Base-by-base conservation (phyloP, 257 asterid genomes). In the Buddleja alternifolia region DNA sequence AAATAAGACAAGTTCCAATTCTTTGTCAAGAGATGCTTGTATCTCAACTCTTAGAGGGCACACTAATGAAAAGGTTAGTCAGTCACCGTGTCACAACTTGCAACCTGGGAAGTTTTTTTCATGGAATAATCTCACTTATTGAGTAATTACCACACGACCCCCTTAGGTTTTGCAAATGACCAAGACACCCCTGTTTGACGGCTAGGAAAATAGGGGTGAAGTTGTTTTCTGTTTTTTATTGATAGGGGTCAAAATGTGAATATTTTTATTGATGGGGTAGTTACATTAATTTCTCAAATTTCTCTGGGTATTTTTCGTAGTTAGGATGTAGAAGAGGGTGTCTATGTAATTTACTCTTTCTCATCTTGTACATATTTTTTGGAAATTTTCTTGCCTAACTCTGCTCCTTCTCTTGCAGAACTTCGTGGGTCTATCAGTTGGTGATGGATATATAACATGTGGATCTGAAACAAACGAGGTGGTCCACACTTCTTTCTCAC, bases 391-490 rank as follows among this genome's bases (percentile, higher is more conserved):
- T 60, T 39, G 34, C 67, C 54, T 69, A 73, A 84, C 72, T 58
- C 52, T 75, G 34, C 69, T 75, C 67, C 58, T 63, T 24, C 68
- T 80, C 71, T 61, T 69, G 81, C 96, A 90, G 99, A 93, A 93
- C 75, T 93, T 93, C 83, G 96, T 93, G 75, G 99, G 99, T 55
- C 86, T 90, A 53, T 88, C 99, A 45, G 91, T 86, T 77, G 77
- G 82, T 75, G 92, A 89, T 80, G 97, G 97, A 72, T 93, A 90
- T 78, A 90, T 93, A 57, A 71, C 96, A 3, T 93, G 99, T 51
- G 99, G 99, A 54, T 90, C 96, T 1, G 99, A 93, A 85, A 87
- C 97, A 51, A 93, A 93, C 66, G 97, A 90, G 96, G 99, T 85
- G 56, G 32, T 25, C 10, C 53, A 72, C 70, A 52, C 70, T 75